Conservation (phyloP, 2,329 filamentous ascomycete genomes). For the Calonectria crousiana region DNA sequence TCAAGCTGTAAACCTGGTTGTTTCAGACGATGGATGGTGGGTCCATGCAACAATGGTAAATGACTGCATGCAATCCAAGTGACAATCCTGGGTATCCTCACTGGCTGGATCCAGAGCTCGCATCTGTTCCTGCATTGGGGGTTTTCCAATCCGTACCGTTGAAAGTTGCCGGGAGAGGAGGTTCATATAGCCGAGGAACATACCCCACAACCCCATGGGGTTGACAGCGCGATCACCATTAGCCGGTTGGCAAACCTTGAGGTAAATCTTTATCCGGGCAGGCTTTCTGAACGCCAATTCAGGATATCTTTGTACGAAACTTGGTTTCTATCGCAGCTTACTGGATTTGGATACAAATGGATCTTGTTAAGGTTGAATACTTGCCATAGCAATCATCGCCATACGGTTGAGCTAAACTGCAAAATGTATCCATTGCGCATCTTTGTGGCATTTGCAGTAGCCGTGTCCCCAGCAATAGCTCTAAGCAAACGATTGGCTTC, state of each 20-base stretch:
- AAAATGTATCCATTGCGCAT: background rate
- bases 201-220: conserved; percentile 7
- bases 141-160: background rate
- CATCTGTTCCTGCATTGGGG: conserved; percentile 4
- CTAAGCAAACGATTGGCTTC: background rate
- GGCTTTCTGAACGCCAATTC: too few species aligned
- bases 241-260: background rate
- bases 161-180: background rate
- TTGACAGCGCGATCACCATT: background rate
- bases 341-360: conserved; percentile 4
- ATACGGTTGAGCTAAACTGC: too few species aligned
- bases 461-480: background rate
- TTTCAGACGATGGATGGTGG: background rate
- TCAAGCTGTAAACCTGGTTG: background rate
- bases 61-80: background rate
- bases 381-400: background rate
- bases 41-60: background rate
- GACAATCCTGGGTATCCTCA: background rate
- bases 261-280: background rate
- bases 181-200: conserved; percentile 1
- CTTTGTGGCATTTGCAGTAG: background rate
- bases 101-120: background rate
- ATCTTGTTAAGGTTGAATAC: background rate
- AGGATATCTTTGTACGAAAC: background rate
- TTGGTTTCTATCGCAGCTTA: background rate